Base-by-base conservation (phyloP, 2,329 filamentous ascomycete species). In the Hysterium pulicare region DNA sequence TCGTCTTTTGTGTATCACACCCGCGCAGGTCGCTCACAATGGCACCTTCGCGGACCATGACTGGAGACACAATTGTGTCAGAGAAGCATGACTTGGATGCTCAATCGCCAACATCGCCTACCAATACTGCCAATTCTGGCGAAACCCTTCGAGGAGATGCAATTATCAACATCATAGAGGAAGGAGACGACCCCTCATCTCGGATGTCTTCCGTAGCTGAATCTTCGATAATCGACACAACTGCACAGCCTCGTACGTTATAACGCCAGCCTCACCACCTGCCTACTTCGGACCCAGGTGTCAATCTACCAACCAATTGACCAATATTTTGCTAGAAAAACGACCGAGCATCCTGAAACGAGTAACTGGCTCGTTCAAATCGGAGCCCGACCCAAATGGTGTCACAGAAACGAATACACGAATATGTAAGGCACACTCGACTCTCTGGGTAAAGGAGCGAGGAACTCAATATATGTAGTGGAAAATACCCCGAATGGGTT, bases 401-500 rank as follows among this genome's bases (percentile, higher is more conserved):
- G 53, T 66, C n/a, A 58, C 54, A 3, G 61, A 64, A 37, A 65
- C 53, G 10, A 59, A 42, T 11, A 66, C 62, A n/a, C 49, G 59
- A 20, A 62, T 48, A 32, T 44, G 62, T 66, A 53, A 55, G 61
- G 15, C 10, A 19, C 28, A 15, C 19, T 5, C 19, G n/a, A 6
- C 38, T 10, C 20, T 15, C 22, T n/a, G 11, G 30, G 22, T 32
- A 8, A 15, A 5, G 13, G 15, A 10, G n/a, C 11, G 21, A 8
- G 24, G 34, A 22, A 28, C 36, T 37, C 23, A 41, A 16, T 20
- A 37, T 13, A 30, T 33, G 53, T 55, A 64, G 64, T 69, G 40
- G 63, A 71, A 33, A 50, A 63, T 13, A 62, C 55, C 2, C 66
- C 68, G 1, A 58, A 67, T 17, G 69, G 69, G 5, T 71, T 65